These are phyloP conservation scores for Eucalyptus coolabah DNA, from an alignment of 345 rosid species.

Conservation along the genomic window DNA sequence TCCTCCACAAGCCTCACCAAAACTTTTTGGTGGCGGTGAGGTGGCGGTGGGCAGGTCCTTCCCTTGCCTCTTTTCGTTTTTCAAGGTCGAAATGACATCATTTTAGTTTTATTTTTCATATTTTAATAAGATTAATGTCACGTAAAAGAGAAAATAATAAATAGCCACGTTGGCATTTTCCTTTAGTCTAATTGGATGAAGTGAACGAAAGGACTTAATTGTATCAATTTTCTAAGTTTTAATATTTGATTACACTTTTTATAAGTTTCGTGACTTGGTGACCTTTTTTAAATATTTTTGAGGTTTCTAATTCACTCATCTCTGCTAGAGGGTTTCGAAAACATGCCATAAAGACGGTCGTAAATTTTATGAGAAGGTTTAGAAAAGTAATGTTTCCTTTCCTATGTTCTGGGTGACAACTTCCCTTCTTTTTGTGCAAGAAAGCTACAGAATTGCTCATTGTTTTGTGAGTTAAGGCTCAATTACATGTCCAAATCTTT, in stretches of 20 bases:
- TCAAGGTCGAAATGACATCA: too few relatives aligned
- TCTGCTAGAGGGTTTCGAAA: neutral
- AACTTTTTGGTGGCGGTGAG: too few relatives aligned
- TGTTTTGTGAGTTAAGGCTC: too few relatives aligned
- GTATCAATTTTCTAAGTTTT: too few relatives aligned
- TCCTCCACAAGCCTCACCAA: neutral
- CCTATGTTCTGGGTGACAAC: neutral
- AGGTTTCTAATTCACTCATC: too few relatives aligned
- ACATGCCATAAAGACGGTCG: neutral
- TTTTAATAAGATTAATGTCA: neutral
- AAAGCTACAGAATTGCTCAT: too few relatives aligned
- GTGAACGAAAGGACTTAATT: too few relatives aligned
- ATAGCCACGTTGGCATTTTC: neutral
- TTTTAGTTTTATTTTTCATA: neutral
- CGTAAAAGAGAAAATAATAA: neutral
- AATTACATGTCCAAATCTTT: too few relatives aligned
- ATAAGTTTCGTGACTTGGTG: too few relatives aligned
- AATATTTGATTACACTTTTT: too few relatives aligned
- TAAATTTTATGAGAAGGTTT: neutral
- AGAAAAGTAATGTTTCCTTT: neutral
- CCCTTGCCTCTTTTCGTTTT: neutral
- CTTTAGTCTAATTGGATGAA: too few relatives aligned
- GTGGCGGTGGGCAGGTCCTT: neutral
- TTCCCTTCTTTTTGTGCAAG: neutral
- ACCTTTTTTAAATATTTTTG: too few relatives aligned